phyloP scores from a whole-genome alignment of 2,329 filamentous ascomycete species.

The Monilinia vaccinii-corymbosi region DNA sequence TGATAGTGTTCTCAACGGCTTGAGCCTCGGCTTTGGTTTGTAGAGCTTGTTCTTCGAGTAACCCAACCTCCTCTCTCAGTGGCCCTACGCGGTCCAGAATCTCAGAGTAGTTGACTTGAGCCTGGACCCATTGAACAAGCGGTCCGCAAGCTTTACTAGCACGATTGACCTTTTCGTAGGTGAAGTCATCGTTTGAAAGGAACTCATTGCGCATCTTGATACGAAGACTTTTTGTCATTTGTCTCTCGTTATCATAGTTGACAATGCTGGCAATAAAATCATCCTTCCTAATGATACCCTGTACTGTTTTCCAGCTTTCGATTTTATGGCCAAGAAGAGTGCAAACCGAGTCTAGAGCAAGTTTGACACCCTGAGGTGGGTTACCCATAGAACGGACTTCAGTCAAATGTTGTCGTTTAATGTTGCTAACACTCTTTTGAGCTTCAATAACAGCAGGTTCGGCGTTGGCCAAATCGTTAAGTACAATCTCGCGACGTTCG shows the following conservation, averaged over 20 bases:
- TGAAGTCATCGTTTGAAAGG: conserved; percentile 88
- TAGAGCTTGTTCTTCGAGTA: conserved; percentile 79
- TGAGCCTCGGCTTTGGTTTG: conserved; percentile 90
- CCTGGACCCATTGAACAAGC: conserved; percentile 91
- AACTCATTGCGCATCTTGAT: conserved; percentile 89
- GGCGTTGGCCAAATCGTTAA: conserved; percentile 79
- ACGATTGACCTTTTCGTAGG: conserved; percentile 89
- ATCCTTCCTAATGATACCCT: conserved; percentile 78
- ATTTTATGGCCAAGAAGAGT: conserved; percentile 86
- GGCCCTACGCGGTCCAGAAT: conserved; percentile 92
- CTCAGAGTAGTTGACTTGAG: conserved; percentile 95
- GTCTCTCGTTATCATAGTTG: conserved; percentile 88
- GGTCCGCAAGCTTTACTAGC: conserved; percentile 96
- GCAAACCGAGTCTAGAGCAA: conserved; percentile 94
- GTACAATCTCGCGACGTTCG: conserved; percentile 70
- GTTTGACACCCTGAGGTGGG: conserved; percentile 80
- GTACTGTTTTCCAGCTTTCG: conserved; percentile 83
- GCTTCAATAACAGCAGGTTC: conserved; percentile 91
- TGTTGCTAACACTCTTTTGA: conserved; percentile 94
- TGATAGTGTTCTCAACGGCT: conserved; percentile 82
- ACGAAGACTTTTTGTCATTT: conserved; percentile 79
- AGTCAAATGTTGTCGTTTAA: conserved; percentile 93
- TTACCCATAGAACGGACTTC: conserved; percentile 97
- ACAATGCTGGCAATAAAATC: conserved; percentile 98
- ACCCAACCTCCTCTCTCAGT: conserved; percentile 77